A percentile compares a stretch with the other conserved stretches of the same genome.
Conservation (phyloP, 2,329 filamentous ascomycete species). For the Allantophomopsis lycopodina region DNA sequence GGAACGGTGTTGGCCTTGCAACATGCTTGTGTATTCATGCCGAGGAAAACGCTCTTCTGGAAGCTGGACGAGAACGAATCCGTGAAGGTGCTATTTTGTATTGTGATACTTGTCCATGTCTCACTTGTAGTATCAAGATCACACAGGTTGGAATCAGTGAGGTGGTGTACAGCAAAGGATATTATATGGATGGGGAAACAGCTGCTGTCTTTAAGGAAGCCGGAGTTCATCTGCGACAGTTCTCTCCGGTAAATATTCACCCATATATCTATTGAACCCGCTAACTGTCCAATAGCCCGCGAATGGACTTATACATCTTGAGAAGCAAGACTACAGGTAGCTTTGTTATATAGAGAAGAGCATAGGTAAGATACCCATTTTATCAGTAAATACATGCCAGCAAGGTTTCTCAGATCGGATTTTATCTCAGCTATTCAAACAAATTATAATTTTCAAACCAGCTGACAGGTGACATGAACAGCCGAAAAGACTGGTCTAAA, state of each 20-base stretch:
- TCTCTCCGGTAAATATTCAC: slow-evolving; percentile 48
- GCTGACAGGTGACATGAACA: too few relatives aligned
- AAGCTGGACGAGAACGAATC: slow-evolving; percentile 85
- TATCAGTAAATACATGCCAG: too few relatives aligned
- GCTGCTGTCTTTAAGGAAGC: slow-evolving; percentile 73
- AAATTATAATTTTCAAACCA: too few relatives aligned
- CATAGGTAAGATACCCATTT: too few relatives aligned
- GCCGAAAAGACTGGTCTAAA: too few relatives aligned
- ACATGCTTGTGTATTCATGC: slow-evolving; percentile 96
- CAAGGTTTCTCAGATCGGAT: too few relatives aligned
- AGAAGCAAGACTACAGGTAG: slow-evolving; percentile 20
- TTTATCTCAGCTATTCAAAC: too few relatives aligned
- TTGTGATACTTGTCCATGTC: slow-evolving; percentile 90
- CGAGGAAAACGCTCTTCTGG: slow-evolving; percentile 91
- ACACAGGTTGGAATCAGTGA: slow-evolving; percentile 91
- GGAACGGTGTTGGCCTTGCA: slow-evolving; percentile 57
- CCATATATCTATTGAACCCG: slow-evolving; percentile 1
- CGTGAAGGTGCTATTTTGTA: slow-evolving; percentile 73
- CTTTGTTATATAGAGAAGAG: too few relatives aligned
- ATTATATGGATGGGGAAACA: slow-evolving; percentile 84
- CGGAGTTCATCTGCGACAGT: slow-evolving; percentile 76
- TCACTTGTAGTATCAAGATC: slow-evolving; percentile 98
- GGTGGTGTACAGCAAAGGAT: slow-evolving; percentile 87
- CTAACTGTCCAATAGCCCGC: slow-evolving; percentile 32
- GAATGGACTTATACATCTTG: slow-evolving; percentile 50